Conservation (phyloP, 768 basidiomycete genomes). For the Suillus weaverae region DNA sequence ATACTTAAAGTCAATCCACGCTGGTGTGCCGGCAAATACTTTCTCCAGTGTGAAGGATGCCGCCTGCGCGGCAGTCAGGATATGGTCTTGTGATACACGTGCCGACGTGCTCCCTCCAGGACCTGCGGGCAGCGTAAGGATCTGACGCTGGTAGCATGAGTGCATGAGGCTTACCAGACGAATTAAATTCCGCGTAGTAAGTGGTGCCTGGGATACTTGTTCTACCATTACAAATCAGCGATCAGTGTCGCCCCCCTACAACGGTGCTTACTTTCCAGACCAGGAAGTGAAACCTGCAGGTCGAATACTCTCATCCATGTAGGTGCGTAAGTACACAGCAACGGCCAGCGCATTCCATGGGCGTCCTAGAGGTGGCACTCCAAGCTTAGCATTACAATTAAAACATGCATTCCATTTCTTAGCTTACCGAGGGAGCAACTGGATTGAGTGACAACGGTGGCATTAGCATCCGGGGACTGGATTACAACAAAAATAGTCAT, state of each 20-base stretch:
- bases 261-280: conserved; percentile 21
- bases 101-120: conserved; percentile 48
- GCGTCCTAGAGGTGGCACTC: conserved; percentile 29
- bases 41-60: conserved; percentile 42
- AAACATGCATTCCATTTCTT: neutral
- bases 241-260: neutral
- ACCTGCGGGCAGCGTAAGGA: conserved; percentile 31
- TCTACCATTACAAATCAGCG: conserved; percentile 24
- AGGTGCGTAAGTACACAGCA: conserved; percentile 52
- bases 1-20: conserved; percentile 59
- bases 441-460: conserved; percentile 42
- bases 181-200: conserved; percentile 57
- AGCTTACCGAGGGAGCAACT: conserved; percentile 51
- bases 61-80: conserved; percentile 33
- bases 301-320: conserved; percentile 57
- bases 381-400: neutral
- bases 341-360: conserved; percentile 65
- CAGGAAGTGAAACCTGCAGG: conserved; percentile 56
- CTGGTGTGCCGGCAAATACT: conserved; percentile 51
- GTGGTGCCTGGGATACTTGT: conserved; percentile 54
- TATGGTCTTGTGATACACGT: conserved; percentile 48
- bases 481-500: neutral
- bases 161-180: conserved; percentile 38
- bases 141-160: neutral
- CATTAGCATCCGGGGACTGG: conserved; percentile 61